Percentiles rank a stretch among this genome's conserved stretches.
phyloP scores from a whole-genome alignment of 2,329 filamentous ascomycete genomes.

The Elsinoe ampelina region DNA sequence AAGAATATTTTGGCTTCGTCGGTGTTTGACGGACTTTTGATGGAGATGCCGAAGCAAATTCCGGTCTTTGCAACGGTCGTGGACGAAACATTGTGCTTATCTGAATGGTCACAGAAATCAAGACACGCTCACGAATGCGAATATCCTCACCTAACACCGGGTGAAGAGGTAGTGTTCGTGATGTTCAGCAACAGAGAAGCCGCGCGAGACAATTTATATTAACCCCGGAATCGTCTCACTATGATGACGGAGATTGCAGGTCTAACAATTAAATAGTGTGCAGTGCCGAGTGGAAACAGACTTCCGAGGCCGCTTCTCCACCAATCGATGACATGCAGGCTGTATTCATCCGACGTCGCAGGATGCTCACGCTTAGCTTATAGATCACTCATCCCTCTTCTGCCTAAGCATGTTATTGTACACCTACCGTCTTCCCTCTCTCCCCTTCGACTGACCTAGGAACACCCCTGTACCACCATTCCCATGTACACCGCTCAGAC shows the following conservation, averaged over 20 bases:
- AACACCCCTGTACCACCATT: neutral
- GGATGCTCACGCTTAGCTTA: constrained; percentile 7
- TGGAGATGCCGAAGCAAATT: too few relatives aligned
- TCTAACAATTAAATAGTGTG: neutral
- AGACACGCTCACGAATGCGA: too few relatives aligned
- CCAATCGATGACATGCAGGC: neutral
- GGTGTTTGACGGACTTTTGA: too few relatives aligned
- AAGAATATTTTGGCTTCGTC: too few relatives aligned
- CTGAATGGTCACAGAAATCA: too few relatives aligned
- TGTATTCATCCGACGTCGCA: neutral
- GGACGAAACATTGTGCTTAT: too few relatives aligned
- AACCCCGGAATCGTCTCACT: neutral
- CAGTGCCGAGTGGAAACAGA: neutral
- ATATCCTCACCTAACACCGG: neutral
- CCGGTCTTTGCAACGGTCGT: too few relatives aligned
- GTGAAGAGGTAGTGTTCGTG: neutral
- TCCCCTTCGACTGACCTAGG: neutral
- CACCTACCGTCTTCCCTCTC: neutral
- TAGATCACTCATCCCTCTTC: constrained; percentile 8
- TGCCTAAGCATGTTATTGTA: neutral
- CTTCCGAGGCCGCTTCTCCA: neutral
- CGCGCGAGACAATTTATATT: neutral
- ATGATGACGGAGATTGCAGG: constrained; percentile 3
- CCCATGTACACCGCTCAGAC: neutral
- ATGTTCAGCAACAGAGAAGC: neutral